Evolutionary conservation across 495 filamentous ascomycete genomes (phyloP), one percentile per base, ranked within the genome.

Genomic region (Opeltia flavorubescens): DNA sequence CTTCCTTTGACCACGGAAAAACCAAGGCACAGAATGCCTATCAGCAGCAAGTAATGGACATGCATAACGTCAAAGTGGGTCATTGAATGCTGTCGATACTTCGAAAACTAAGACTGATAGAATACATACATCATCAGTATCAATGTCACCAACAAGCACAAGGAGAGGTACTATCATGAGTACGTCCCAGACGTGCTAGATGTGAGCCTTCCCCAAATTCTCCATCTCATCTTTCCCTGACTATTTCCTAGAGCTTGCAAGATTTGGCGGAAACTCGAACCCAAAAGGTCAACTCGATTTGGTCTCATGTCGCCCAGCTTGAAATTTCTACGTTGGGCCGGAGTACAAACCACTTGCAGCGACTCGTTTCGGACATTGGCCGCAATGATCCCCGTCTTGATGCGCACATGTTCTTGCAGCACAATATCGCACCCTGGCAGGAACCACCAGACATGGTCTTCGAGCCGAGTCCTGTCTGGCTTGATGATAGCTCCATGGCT

Each of bases 391-490:
- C 93, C 1, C 71, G 77, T 12, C 72, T 96, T 6, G 93, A 99
- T 59, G 93, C 87, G 24, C 83, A 89, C 69, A 99, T 99, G 93
- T 99, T 93, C 63, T 76, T 89, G 30, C 78, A 81, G 46, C 91
- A 99, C 63, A 99, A 99, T 54, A 77, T 81, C 50, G 76, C 73
- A 31, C 66, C 72, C 48, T 87, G 81, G 65, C 78, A 84, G 51
- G 93, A 96, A 58, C 93, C 93, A 1, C 50, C 69, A 5, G 79
- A 93, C 64, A 77, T 94, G 57, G 68, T 63, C 12, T 99, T 99
- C 55, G 93, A 99, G 63, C 85, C 91, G 1, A 95, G 89, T 60
- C 88, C 89, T 5, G 80, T 99, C 42, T 99, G 93, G 93, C 85
- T 94, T 57, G 91, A 99, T 54, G 89, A 95, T 54, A 83, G 79